phyloP scores from a whole-genome alignment of 306 rosid species.

The Argentina anserina region DNA sequence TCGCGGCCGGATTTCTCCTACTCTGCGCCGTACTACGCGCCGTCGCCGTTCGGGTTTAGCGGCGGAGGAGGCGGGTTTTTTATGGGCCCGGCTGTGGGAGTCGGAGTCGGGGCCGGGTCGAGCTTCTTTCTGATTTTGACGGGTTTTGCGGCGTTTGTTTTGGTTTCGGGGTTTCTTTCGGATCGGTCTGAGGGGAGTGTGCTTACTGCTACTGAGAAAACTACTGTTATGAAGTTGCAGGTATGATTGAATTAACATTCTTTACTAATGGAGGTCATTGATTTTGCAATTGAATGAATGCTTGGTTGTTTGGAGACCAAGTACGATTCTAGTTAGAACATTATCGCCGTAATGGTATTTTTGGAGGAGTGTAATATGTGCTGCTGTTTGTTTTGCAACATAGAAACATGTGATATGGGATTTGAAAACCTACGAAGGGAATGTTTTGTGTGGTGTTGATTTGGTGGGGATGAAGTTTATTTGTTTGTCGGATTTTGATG shows the following conservation, averaged over 20 bases:
- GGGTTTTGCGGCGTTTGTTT: conserved; percentile 67
- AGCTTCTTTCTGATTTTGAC: conserved; percentile 62
- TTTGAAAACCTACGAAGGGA: no score
- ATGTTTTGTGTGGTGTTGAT: background rate
- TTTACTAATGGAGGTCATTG: background rate
- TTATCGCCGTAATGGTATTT: background rate
- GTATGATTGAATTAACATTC: conserved; percentile 21
- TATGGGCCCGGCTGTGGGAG: conserved; percentile 76
- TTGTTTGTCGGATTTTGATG: conserved; percentile 7
- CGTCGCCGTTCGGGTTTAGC: conserved; percentile 70
- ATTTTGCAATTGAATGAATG: background rate
- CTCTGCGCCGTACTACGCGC: conserved; percentile 77
- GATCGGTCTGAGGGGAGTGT: conserved; percentile 76
- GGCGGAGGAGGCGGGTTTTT: conserved; percentile 67
- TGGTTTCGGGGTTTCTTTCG: conserved; percentile 84
- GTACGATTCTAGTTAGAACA: background rate
- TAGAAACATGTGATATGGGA: background rate
- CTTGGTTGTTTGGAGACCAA: background rate
- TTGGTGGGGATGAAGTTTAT: background rate
- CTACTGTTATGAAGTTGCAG: conserved; percentile 78
- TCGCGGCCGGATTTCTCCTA: conserved; percentile 44
- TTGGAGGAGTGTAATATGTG: background rate
- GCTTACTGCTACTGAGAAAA: conserved; percentile 58
- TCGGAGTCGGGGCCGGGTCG: conserved; percentile 84
- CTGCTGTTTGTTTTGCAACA: background rate